Evolutionary conservation across 1,284 basidiomycete genomes (phyloP).

Genomic region (Phaffia rhodozyma): DNA sequence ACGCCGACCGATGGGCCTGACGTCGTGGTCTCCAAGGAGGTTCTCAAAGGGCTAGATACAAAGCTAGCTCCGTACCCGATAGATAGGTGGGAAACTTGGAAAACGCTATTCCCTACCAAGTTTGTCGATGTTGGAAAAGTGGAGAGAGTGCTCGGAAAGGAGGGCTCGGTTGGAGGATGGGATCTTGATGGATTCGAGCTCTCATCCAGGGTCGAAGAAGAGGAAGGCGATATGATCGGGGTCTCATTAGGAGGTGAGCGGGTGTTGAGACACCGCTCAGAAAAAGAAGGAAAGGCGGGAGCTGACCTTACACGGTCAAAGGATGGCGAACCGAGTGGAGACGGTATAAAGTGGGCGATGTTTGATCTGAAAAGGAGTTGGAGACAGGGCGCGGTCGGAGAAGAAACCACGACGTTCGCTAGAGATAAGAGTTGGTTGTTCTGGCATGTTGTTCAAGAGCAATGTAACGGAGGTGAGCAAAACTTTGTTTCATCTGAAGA

Average conservation of each 20-base stretch:
- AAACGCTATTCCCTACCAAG: neutral
- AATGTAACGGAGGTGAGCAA: constrained; percentile 7
- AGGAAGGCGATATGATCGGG: constrained; percentile 11
- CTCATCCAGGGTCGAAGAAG: constrained; percentile 24
- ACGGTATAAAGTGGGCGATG: neutral
- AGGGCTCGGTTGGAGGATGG: neutral
- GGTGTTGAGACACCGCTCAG: constrained; percentile 7
- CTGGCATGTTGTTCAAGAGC: constrained; percentile 4
- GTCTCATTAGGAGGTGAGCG: constrained; percentile 5
- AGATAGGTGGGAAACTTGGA: neutral
- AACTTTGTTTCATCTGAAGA: neutral
- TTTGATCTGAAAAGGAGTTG: constrained; percentile 12
- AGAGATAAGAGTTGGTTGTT: constrained; percentile 12
- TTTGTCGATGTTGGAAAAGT: neutral
- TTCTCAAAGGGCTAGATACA: constrained; percentile 8
- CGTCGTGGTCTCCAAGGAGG: constrained; percentile 21
- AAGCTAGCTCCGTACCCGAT: constrained; percentile 11
- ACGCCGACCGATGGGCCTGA: constrained; percentile 23
- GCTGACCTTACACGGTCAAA: neutral
- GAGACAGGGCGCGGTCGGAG: constrained; percentile 1
- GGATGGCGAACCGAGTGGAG: neutral
- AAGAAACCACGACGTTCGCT: constrained; percentile 5
- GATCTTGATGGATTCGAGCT: constrained; percentile 31
- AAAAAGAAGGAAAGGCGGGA: neutral
- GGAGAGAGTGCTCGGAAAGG: neutral